Evolutionary conservation across 352 stramenopile species (phyloP).

Genomic region (Globisporangium paddicum): DNA sequence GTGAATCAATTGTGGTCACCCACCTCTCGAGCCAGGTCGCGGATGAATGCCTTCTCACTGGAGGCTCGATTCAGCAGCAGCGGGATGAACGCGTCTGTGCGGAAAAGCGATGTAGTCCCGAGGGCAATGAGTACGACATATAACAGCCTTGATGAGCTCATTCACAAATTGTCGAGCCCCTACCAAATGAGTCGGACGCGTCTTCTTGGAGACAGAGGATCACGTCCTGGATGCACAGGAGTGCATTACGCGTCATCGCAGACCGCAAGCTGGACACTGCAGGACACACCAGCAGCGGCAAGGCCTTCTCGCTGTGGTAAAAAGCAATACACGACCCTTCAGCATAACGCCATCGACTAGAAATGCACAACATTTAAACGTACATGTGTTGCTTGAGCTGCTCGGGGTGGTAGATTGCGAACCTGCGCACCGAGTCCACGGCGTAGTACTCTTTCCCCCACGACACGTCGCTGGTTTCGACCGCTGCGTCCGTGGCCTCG

Average conservation of each 20-base stretch:
- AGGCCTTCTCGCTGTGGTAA: constrained; percentile 7
- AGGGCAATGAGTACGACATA: not conserved
- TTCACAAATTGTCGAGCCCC: not conserved
- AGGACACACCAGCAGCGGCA: constrained; percentile 43
- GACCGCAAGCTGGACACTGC: constrained; percentile 55
- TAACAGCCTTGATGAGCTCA: not conserved
- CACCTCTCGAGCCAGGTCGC: constrained; percentile 44
- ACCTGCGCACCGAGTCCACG: constrained; percentile 37
- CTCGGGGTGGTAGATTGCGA: constrained; percentile 31
- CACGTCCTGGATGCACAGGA: constrained; percentile 65
- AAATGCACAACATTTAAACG: constrained; percentile 4
- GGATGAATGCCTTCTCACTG: constrained; percentile 77
- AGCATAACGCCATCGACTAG: too few species aligned
- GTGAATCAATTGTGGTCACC: not conserved
- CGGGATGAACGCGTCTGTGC: constrained; percentile 37
- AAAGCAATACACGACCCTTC: not conserved
- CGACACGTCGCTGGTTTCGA: constrained; percentile 12
- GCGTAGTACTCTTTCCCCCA: constrained; percentile 42
- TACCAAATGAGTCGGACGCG: constrained; percentile 27
- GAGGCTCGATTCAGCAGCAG: constrained; percentile 44
- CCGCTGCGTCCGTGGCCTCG: not conserved
- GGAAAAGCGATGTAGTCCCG: not conserved
- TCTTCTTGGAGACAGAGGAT: constrained; percentile 26
- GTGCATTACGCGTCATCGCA: constrained; percentile 55
- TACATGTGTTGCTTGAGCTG: constrained; percentile 27